A percentile compares a stretch with the other conserved stretches of the same genome.
These are phyloP conservation scores for Schwanniomyces vanrijiae DNA, from an alignment of 805 yeast genomes.

Conservation along the genomic window DNA sequence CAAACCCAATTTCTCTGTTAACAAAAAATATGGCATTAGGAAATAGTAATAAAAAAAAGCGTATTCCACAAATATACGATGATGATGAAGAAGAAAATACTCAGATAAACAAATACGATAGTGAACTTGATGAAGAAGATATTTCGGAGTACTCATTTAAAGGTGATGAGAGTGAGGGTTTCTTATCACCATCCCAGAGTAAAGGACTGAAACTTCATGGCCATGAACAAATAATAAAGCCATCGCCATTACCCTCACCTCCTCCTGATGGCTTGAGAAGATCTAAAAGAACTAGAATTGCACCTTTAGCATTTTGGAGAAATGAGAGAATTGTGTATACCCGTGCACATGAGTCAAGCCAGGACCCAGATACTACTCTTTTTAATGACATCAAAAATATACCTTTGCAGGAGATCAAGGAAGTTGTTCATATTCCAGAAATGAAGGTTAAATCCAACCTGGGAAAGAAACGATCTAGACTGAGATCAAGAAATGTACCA, in stretches of 20 bases:
- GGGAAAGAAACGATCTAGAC: slow-evolving; percentile 16
- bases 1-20: slow-evolving; percentile 15
- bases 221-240: slow-evolving; percentile 13
- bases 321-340: slow-evolving; percentile 71
- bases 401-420: slow-evolving; percentile 56
- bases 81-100: slow-evolving; percentile 11
- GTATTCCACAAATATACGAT: slow-evolving; percentile 1
- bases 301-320: slow-evolving; percentile 82
- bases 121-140: slow-evolving; percentile 8
- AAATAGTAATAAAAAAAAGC: slow-evolving; percentile 6
- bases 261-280: slow-evolving; percentile 55
- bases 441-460: slow-evolving; percentile 3
- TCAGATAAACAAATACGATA: slow-evolving; percentile 5
- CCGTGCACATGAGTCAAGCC: slow-evolving; percentile 28
- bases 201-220: background rate
- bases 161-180: slow-evolving; percentile 6
- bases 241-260: slow-evolving; percentile 42
- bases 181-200: slow-evolving; percentile 6
- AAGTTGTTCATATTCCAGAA: slow-evolving; percentile 54
- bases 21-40: slow-evolving; percentile 38
- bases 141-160: slow-evolving; percentile 11
- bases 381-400: slow-evolving; percentile 33
- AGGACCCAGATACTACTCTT: slow-evolving; percentile 44
- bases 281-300: slow-evolving; percentile 63
- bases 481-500: slow-evolving; percentile 15